phyloP scores from a whole-genome alignment of 768 basidiomycete species.

The Leccinum pellstonianum region DNA sequence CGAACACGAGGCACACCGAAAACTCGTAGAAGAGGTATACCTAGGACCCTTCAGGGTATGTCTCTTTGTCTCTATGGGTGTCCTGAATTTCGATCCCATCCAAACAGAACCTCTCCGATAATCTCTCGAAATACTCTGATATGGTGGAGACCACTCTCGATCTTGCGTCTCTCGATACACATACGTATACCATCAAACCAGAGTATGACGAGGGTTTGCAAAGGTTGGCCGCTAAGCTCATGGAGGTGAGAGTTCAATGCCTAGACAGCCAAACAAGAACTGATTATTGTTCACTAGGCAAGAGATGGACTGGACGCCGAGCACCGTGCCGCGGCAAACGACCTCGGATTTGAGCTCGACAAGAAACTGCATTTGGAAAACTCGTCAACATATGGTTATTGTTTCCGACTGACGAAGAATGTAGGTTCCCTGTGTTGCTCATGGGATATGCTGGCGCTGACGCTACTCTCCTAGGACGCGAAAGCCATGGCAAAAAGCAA shows the following conservation, averaged over 20 bases:
- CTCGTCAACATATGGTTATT: conserved; percentile 84
- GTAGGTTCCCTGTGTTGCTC: conserved; percentile 42
- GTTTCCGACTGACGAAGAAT: conserved; percentile 88
- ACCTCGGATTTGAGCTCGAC: conserved; percentile 73
- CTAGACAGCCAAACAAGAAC: neutral
- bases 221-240: conserved; percentile 64
- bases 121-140: conserved; percentile 76
- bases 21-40: conserved; percentile 69
- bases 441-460: neutral
- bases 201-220: conserved; percentile 82
- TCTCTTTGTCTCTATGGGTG: neutral
- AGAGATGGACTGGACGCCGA: conserved; percentile 83
- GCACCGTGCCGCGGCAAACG: conserved; percentile 65
- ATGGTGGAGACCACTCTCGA: conserved; percentile 98
- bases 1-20: conserved; percentile 44
- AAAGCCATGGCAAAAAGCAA: conserved; percentile 61
- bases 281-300: conserved; percentile 34
- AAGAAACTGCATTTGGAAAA: conserved; percentile 97
- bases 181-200: conserved; percentile 89
- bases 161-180: conserved; percentile 76
- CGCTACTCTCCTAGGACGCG: conserved; percentile 59
- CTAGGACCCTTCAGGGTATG: conserved; percentile 58
- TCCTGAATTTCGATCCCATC: neutral
- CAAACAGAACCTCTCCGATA: conserved; percentile 57
- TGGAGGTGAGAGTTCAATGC: conserved; percentile 38